phyloP scores from a whole-genome alignment of 2,329 filamentous ascomycete species.

The Diaporthe citriasiana region DNA sequence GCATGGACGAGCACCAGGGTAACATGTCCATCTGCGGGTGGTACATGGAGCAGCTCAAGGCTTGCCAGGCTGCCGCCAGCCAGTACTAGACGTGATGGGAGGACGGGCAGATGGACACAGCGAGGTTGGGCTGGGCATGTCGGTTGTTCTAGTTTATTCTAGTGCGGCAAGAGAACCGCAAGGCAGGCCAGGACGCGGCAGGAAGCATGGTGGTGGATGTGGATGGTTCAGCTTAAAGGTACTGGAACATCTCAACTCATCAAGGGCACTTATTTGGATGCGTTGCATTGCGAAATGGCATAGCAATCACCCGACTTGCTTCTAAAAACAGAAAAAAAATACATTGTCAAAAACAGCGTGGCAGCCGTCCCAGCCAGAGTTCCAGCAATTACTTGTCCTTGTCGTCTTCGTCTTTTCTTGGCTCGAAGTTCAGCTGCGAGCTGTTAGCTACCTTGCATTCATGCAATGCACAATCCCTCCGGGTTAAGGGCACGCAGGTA shows the following conservation, averaged over 20 bases:
- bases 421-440: constrained; percentile 76
- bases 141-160: not conserved
- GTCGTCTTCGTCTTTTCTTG: constrained; percentile 72
- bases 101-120: not conserved
- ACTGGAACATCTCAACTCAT: constrained; percentile 38
- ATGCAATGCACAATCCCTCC: not conserved
- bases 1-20: constrained; percentile 95
- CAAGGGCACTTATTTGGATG: constrained; percentile 14
- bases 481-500: not conserved
- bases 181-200: not conserved
- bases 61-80: constrained; percentile 83
- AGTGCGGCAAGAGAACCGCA: not conserved
- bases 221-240: not conserved
- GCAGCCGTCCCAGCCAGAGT: not conserved
- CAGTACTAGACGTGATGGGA: constrained; percentile 68
- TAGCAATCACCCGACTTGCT: constrained; percentile 21
- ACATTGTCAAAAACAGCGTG: not conserved
- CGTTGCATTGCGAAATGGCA: constrained; percentile 30
- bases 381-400: constrained; percentile 41
- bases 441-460: constrained; percentile 48
- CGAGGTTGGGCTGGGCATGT: not conserved
- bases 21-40: constrained; percentile 97
- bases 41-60: constrained; percentile 98
- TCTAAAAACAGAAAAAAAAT: constrained; percentile 24
- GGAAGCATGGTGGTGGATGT: not conserved